Percentiles rank a stretch among this genome's conserved stretches.
These are phyloP conservation scores for Phyllosticta citriasiana DNA, from an alignment of 2,329 filamentous ascomycete species.

Conservation along the genomic window DNA sequence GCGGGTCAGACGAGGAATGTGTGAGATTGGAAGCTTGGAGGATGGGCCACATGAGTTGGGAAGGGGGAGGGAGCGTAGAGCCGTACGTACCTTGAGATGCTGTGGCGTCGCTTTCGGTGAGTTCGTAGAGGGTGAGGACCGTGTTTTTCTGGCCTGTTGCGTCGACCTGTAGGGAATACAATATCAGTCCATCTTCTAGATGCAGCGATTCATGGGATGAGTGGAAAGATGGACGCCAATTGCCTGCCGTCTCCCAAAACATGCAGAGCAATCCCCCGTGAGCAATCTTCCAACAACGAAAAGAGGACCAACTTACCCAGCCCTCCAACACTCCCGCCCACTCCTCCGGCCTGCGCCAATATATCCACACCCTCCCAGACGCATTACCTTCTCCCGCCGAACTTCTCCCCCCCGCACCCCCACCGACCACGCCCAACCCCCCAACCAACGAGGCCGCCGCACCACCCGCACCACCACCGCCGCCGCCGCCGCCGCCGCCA, in stretches of 20 bases:
- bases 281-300: background rate
- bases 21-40: background rate
- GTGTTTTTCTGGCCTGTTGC: conserved; percentile 78
- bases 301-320: conserved; percentile 38
- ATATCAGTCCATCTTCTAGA: background rate
- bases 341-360: conserved; percentile 80
- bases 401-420: conserved; percentile 11
- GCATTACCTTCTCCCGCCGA: conserved; percentile 12
- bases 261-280: background rate
- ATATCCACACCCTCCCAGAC: conserved; percentile 53
- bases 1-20: background rate
- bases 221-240: background rate
- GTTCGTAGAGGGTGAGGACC: conserved; percentile 87
- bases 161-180: conserved; percentile 44
- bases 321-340: conserved; percentile 72
- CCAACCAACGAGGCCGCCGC: conserved; percentile 10
- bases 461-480: background rate
- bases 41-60: background rate
- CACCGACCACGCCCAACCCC: background rate
- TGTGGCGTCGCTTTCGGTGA: conserved; percentile 77
- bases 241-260: too few species aligned
- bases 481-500: background rate
- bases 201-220: too few species aligned
- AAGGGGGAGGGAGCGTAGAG: background rate
- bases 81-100: conserved; percentile 45